phyloP scores from a whole-genome alignment of 345 rosid species.

The Boechera stricta region DNA sequence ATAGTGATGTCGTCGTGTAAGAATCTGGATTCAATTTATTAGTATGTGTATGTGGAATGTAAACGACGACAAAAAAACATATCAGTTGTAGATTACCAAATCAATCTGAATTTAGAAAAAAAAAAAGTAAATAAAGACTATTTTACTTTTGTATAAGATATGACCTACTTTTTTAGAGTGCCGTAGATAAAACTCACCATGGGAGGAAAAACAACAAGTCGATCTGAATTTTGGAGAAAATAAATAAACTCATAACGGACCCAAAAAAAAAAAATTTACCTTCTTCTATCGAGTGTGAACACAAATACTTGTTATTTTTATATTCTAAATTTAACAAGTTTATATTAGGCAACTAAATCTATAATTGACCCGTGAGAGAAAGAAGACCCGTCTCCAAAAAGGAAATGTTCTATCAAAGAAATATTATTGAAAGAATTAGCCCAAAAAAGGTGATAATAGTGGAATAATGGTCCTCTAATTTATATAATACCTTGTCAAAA shows the following conservation, averaged over 20 bases:
- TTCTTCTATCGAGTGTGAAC: conserved; percentile 29
- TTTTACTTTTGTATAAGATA: background rate
- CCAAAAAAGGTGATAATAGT: background rate
- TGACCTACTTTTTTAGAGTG: background rate
- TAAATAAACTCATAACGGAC: background rate
- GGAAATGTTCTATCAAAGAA: background rate
- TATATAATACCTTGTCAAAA: background rate
- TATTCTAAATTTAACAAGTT: background rate
- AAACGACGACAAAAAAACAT: background rate
- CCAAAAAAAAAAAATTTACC: no score
- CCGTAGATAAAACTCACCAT: background rate
- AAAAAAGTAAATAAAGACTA: background rate
- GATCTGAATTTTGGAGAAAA: background rate
- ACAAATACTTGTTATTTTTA: background rate
- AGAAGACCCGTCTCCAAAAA: conserved; percentile 24
- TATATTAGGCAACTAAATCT: conserved; percentile 23
- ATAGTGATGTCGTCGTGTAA: background rate
- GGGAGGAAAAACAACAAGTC: background rate
- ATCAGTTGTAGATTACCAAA: background rate
- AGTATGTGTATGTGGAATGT: background rate
- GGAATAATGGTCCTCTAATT: conserved; percentile 22
- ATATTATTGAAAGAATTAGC: conserved; percentile 25
- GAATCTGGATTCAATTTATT: background rate
- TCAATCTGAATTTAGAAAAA: background rate
- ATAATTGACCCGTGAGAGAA: conserved; percentile 32